phyloP scores from a whole-genome alignment of 805 yeast genomes.

The Kodamaea leandrae region DNA sequence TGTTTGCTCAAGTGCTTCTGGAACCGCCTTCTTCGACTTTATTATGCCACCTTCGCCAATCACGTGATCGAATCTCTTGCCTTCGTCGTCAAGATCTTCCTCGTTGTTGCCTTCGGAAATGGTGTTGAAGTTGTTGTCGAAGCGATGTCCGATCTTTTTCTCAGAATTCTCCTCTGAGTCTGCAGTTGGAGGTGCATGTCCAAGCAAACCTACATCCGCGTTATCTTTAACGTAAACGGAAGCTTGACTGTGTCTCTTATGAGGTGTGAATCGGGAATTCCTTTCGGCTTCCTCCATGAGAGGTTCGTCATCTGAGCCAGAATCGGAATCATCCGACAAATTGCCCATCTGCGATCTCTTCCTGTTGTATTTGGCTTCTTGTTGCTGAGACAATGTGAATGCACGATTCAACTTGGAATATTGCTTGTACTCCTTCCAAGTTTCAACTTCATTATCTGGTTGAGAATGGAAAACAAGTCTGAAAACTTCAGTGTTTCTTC shows the following conservation, averaged over 20 bases:
- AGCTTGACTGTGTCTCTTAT: conserved; percentile 18
- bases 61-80: background rate
- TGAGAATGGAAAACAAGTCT: conserved; percentile 88
- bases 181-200: conserved; percentile 29
- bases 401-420: conserved; percentile 59
- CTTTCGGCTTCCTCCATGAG: background rate
- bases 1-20: background rate
- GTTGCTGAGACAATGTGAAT: conserved; percentile 43
- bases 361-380: conserved; percentile 31
- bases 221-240: conserved; percentile 29
- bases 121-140: background rate
- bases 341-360: conserved; percentile 17
- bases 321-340: conserved; percentile 12
- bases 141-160: background rate
- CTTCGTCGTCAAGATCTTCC: conserved; percentile 1
- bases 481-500: conserved; percentile 77
- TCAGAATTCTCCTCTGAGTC: background rate
- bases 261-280: background rate
- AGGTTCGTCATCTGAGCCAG: conserved; percentile 9
- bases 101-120: conserved; percentile 1
- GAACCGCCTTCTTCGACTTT: background rate
- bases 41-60: background rate
- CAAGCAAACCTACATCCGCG: conserved; percentile 35
- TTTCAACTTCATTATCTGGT: conserved; percentile 87
- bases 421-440: conserved; percentile 87